These are phyloP conservation scores for Arbutus unedo DNA, from an alignment of 148 eudicot genomes.

Conservation along the genomic window DNA sequence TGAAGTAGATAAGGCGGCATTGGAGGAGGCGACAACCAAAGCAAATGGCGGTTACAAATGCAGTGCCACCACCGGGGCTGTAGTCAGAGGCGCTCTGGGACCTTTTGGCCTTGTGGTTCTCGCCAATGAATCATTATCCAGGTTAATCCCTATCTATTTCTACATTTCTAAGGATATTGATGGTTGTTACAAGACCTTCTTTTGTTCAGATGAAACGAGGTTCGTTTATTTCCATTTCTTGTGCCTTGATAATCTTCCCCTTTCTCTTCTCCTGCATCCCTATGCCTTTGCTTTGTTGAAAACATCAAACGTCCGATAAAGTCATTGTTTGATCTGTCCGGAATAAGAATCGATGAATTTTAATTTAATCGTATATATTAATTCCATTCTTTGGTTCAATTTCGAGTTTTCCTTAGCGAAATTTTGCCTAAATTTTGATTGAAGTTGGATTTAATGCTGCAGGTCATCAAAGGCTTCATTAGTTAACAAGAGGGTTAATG, in stretches of 20 bases:
- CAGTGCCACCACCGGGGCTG: conserved; percentile 43
- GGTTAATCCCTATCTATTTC: conserved; percentile 78
- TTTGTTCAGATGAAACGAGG: conserved; percentile 85
- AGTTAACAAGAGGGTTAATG: conserved; percentile 55
- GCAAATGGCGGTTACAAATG: conserved; percentile 59
- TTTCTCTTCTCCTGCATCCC: too few species aligned
- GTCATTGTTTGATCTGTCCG: too few species aligned
- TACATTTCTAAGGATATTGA: conserved; percentile 57
- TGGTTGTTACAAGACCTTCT: conserved; percentile 53
- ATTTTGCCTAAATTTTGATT: too few species aligned
- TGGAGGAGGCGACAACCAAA: conserved; percentile 36
- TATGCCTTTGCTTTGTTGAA: too few species aligned
- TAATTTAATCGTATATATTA: too few species aligned
- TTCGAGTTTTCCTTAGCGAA: too few species aligned
- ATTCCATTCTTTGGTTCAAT: too few species aligned
- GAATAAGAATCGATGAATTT: too few species aligned
- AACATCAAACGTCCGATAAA: too few species aligned
- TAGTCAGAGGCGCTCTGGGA: conserved; percentile 56
- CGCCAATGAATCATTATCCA: conserved; percentile 60
- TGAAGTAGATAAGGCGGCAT: conserved; percentile 43
- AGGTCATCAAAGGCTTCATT: conserved; percentile 71
- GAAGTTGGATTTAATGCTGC: neutral
- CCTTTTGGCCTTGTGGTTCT: conserved; percentile 85
- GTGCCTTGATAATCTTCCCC: neutral
- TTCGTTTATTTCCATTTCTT: neutral